Evolutionary conservation across 2,329 filamentous ascomycete genomes (phyloP).

Genomic region (Aspergillus arachidicola): DNA sequence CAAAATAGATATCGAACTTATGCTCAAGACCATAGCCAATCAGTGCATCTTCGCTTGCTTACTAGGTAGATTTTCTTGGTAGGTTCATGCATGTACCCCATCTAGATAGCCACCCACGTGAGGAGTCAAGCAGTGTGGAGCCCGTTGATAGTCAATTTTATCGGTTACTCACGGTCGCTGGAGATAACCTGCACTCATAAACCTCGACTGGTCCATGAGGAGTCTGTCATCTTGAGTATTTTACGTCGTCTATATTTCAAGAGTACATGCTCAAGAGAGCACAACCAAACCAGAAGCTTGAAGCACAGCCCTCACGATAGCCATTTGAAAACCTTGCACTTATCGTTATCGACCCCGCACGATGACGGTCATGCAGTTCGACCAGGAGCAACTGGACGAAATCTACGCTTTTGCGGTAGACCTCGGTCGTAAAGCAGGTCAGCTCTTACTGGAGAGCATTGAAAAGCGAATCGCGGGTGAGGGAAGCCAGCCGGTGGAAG

Average conservation of each 20-base stretch:
- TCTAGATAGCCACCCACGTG: conserved; percentile 3
- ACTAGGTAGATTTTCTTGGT: neutral
- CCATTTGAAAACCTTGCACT: neutral
- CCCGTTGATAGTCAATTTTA: conserved; percentile 1
- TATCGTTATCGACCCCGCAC: conserved; percentile 1
- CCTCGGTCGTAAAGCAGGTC: conserved; percentile 69
- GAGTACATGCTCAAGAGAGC: too few relatives aligned
- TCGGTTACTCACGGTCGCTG: conserved; percentile 7
- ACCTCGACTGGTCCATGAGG: neutral
- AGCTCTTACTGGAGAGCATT: conserved; percentile 67
- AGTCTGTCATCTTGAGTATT: neutral
- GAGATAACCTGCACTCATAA: neutral
- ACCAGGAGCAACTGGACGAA: conserved; percentile 57
- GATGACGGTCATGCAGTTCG: conserved; percentile 27
- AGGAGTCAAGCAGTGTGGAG: conserved; percentile 7
- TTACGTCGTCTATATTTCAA: too few relatives aligned
- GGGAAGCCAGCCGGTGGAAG: conserved; percentile 49
- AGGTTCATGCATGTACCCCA: neutral
- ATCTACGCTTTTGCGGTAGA: conserved; percentile 73
- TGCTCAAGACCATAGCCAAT: neutral
- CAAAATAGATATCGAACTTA: neutral
- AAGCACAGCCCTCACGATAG: neutral
- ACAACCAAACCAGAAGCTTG: neutral
- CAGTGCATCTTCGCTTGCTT: neutral
- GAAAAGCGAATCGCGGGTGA: conserved; percentile 54